Base-by-base conservation (phyloP, 805 yeast genomes). In the baker's yeast (Saccharomyces cerevisiae) region DNA sequence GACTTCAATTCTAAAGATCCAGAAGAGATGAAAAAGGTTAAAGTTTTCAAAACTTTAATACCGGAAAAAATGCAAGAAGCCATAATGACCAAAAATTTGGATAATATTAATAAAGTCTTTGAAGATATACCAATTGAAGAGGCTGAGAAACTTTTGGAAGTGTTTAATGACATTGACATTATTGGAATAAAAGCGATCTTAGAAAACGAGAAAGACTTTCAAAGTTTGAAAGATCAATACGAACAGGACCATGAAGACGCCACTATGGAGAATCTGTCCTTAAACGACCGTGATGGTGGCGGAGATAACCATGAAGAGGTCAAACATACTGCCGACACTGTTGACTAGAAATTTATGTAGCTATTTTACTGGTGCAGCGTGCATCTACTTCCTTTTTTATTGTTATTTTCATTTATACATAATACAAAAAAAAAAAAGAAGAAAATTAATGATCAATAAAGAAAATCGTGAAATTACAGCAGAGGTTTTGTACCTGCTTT, bases 101-200 rank as follows among this genome's bases (percentile, higher is more conserved):
- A 88, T 59, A 84, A 80, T 57, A 89, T 92, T 54, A 92, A 92
- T 73, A 78, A 81, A 60, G 92, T 88, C 1, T 88, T 92, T 68
- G 92, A 85, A 1, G 74, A 76, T 6, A 78, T 87, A 78, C 76
- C 82, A 24, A 75, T 91, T 3, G 86, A 78, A 10, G 91, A 88
- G 43, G 97, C 97, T 5, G 98, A 92, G 67, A 68, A 72, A 8
- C 76, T 87, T 6, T 78, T 92, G 60, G 91, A 84, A 57, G 68
- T 81, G 51, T 84, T 92, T 64, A 85, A 89, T 61, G 82, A 84
- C 63, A 85, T 90, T 64, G 90, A 88, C 10, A 90, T 89, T 31
- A 83, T 92, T 64, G 89, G 92, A 36, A 83, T 92, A 43, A 87
- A 83, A 61, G 96, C 86, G 0, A 71, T 85, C 41, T 70, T 87